A percentile compares a stretch with the other conserved stretches of the same genome.
These are phyloP conservation scores for Sarcocystis neurona DNA, from an alignment of 169 alveolate species.

Conservation along the genomic window DNA sequence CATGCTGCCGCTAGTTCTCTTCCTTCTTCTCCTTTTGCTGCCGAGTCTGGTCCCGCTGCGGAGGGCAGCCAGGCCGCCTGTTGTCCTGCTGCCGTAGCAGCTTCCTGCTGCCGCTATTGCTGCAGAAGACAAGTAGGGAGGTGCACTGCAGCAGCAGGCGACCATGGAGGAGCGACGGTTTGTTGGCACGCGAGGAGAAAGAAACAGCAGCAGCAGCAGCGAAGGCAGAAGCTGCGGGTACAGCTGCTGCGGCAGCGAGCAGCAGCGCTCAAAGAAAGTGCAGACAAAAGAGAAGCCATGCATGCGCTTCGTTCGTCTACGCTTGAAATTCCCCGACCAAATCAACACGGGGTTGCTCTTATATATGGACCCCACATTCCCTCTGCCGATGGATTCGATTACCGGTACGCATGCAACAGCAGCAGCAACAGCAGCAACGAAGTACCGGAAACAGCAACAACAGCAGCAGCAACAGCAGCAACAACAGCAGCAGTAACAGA, in stretches of 20 bases:
- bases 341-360: conserved; percentile 40
- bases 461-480: background rate
- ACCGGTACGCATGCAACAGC: conserved; percentile 12
- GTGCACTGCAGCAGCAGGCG: no score
- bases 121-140: no score
- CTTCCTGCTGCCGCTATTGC: no score
- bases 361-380: conserved; percentile 30
- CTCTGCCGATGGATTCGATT: conserved; percentile 37
- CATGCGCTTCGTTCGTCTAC: conserved; percentile 1
- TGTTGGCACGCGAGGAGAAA: no score
- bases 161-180: no score
- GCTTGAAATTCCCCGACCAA: conserved; percentile 33
- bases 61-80: no score
- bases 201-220: no score
- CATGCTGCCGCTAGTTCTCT: no score
- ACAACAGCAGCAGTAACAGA: background rate
- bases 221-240: no score
- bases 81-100: no score
- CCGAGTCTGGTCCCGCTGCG: no score
- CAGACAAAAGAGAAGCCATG: background rate
- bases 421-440: background rate
- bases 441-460: background rate
- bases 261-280: background rate
- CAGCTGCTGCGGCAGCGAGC: background rate
- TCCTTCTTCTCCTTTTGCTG: no score